Base-by-base conservation (phyloP, 163 green algal genomes). In the Chloroidium sp. region DNA sequence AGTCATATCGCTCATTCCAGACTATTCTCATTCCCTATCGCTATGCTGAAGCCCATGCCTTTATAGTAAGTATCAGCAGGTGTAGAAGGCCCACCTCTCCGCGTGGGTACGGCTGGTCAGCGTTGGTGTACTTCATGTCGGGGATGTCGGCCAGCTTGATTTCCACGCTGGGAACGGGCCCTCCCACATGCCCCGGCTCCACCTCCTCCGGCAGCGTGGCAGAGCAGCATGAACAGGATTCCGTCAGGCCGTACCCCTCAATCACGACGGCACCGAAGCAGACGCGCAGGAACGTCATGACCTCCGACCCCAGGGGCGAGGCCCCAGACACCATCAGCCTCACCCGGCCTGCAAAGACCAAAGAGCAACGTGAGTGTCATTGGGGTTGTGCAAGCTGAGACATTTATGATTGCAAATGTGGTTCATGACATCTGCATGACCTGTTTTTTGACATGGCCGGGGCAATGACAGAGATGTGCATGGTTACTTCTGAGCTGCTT, bases 91-190 rank as follows among this genome's bases (percentile, higher is more conserved):
- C 1, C 80, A 90, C 86, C 87, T 92, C 89, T 36, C 89, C 89
- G 62, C 96, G 89, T 0, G 96, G 95, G 86, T 94, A 90, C 1
- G 96, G 96, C 82, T 88, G 81, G 88, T 98, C 96, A 0, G 83
- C 82, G 76, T 88, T 93, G 14, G 86, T 87, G 90, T 99, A 99
- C 69, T 91, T 90, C 97, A 99, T 99, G 83, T 99, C 97, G 0
- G 95, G 96, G 60, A 99, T 92, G 89, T 98, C 94, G 57, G 89
- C 92, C 67, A 99, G 93, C 90, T 98, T 98, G 82, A 95, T 81
- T 75, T 99, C 96, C 81, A 85, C 90, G 81, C 86, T 92, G 2
- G 90, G 87, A 60, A 92, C 80, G 6, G 94, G 96, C 1, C 91
- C 86, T 12, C 96, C 96, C 77, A 99, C 96, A 80, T 98, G 94